Evolutionary conservation across 768 basidiomycete genomes (phyloP), one percentile per base, ranked within the genome.

Genomic region (Agrocybe chaxingu): DNA sequence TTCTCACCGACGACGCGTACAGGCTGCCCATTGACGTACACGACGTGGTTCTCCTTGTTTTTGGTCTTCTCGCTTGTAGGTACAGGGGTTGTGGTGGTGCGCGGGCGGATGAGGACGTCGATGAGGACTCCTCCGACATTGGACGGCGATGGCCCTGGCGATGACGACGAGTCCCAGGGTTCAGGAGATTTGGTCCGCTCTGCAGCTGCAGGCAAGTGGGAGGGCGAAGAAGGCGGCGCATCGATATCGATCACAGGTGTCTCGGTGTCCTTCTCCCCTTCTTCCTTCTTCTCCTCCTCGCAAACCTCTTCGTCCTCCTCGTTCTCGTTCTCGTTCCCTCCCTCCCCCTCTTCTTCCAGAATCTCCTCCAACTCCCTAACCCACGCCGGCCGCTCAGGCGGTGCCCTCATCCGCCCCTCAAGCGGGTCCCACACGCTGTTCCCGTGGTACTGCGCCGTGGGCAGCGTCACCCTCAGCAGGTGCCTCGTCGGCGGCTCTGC

Each of bases 401-500:
- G 79, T 4, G 82, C 79, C 40, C 76, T 77, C 48, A 72, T 75
- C 68, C 85, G 81, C 11, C 85, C 87, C 19, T 87, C 88, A 53
- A 96, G 70, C 8, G 94, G 94, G 66, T 96, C 91, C 42, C 79
- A 72, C 33, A 95, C 78, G 2, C 87, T 85, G 31, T 85, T 79
- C 40, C 84, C 78, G 63, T 86, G 82, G 62, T 84, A 91, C 54
- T 85, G 87, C 13, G 89, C 85, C 1, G 92, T 96, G 2, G 94
- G 94, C 12, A 97, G 67, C 35, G 79, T 81, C 45, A 98, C 58
- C 43, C 90, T 76, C 10, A 98, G 55, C 41, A 97, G 67, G 67
- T 97, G 92, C 40, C 92, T 78, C 50, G 81, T 80, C 34, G 85
- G 72, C 24, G 74, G 79, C 11, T 71, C 75, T 7, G 69, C 66